phyloP scores from a whole-genome alignment of 495 filamentous ascomycete species.

The Talaromyces liani region DNA sequence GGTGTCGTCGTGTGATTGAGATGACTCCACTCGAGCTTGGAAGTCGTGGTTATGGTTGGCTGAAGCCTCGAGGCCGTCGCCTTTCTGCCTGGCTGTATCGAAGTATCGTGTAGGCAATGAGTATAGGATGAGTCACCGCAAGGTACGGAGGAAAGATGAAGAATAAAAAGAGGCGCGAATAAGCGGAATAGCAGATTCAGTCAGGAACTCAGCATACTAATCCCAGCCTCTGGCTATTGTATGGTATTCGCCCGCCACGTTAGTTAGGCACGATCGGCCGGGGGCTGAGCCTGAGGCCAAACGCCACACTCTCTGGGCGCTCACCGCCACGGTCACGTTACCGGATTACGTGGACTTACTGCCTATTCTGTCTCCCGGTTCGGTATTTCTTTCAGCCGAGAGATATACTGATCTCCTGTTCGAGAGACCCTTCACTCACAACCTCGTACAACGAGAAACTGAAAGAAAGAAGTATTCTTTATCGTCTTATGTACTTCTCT shows the following conservation, averaged over 20 bases:
- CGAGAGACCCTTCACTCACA: background rate
- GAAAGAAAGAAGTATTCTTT: background rate
- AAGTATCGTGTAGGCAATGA: slow-evolving; percentile 1
- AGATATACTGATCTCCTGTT: background rate
- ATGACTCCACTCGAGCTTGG: slow-evolving; percentile 3
- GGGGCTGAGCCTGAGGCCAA: background rate
- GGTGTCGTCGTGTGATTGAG: slow-evolving; percentile 1
- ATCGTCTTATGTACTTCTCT: background rate
- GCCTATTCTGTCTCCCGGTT: background rate
- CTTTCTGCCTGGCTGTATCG: background rate
- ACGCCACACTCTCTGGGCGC: background rate
- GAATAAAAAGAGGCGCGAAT: background rate
- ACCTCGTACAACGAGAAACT: background rate
- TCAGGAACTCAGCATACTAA: background rate
- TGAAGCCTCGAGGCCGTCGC: background rate
- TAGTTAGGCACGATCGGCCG: slow-evolving; percentile 2
- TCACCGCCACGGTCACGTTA: slow-evolving; percentile 1
- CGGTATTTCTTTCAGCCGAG: background rate
- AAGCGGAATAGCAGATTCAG: background rate
- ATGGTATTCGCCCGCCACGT: background rate
- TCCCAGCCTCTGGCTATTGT: slow-evolving; percentile 4
- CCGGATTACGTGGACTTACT: background rate
- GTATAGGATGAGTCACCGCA: slow-evolving; percentile 1
- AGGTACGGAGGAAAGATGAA: background rate
- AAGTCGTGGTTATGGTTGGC: background rate